These are phyloP conservation scores for Staphylotrichum tortipilum DNA, from an alignment of 495 filamentous ascomycete genomes.

Conservation along the genomic window DNA sequence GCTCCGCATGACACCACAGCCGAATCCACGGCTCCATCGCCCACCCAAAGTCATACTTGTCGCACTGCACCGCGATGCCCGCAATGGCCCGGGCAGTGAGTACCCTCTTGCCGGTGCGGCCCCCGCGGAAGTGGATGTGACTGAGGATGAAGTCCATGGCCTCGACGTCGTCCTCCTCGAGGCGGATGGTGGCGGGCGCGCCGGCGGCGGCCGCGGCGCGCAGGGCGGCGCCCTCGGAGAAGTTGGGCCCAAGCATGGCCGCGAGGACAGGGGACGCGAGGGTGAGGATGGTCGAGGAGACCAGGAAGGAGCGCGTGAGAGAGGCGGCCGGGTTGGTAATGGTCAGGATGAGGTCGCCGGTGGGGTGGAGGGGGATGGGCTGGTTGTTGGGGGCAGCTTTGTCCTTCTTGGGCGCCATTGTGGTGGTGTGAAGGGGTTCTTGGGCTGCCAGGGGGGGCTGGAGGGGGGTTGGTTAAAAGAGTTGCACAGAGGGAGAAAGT, in stretches of 20 bases:
- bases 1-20: not conserved
- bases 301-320: not conserved
- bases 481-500: too few species aligned
- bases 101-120: not conserved
- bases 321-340: not conserved
- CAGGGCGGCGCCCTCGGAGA: not conserved
- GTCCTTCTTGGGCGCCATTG: too few species aligned
- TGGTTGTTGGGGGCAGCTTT: too few species aligned
- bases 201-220: too few species aligned
- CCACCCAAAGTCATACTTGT: conserved; percentile 1
- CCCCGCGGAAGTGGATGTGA: not conserved
- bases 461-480: too few species aligned
- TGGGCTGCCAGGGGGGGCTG: too few species aligned
- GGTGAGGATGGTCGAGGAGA: not conserved
- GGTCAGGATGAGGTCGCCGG: not conserved
- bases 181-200: not conserved
- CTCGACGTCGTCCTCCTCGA: not conserved
- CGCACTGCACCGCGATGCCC: not conserved
- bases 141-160: conserved; percentile 5
- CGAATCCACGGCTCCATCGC: not conserved
- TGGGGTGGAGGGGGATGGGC: not conserved
- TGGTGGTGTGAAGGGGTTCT: too few species aligned
- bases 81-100: not conserved
- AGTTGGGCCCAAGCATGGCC: not conserved
- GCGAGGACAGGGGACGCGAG: not conserved